A percentile compares a stretch with the other conserved stretches of the same genome.
Evolutionary conservation across 1,139 yeast genomes (phyloP).

Genomic region (Taphrina communis): DNA sequence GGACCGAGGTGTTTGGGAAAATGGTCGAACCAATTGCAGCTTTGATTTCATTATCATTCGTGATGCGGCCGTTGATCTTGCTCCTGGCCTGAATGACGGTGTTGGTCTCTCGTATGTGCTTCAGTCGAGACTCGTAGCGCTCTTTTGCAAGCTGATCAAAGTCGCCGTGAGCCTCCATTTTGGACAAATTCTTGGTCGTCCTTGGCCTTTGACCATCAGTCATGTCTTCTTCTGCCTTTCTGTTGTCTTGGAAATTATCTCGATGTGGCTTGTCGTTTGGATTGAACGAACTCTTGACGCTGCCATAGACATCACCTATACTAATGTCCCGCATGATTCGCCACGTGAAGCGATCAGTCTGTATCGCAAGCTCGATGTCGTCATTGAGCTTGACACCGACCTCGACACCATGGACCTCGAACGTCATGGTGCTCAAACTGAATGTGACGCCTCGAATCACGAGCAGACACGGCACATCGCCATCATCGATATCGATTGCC

Average conservation of each 20-base stretch:
- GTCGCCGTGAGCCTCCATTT: slow-evolving; percentile 1
- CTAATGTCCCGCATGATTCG: slow-evolving; percentile 22
- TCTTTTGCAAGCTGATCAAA: slow-evolving; percentile 16
- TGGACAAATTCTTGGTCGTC: slow-evolving; percentile 7
- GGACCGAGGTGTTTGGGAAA: slow-evolving; percentile 21
- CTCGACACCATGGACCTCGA: slow-evolving; percentile 35
- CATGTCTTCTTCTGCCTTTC: slow-evolving; percentile 13
- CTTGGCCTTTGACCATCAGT: slow-evolving; percentile 21
- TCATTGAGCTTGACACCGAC: slow-evolving; percentile 38
- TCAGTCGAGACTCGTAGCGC: slow-evolving; percentile 10
- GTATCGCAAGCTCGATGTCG: slow-evolving; percentile 35
- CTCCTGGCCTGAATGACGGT: slow-evolving; percentile 13
- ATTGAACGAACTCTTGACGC: slow-evolving; percentile 30
- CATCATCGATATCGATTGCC: slow-evolving; percentile 33
- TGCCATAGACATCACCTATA: slow-evolving; percentile 31
- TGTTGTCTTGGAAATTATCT: slow-evolving; percentile 10
- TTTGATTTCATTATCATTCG: slow-evolving; percentile 18
- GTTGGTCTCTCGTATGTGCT: slow-evolving; percentile 10
- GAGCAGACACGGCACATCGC: slow-evolving; percentile 37
- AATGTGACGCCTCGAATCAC: slow-evolving; percentile 32
- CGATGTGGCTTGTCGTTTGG: slow-evolving; percentile 2
- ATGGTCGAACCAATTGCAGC: slow-evolving; percentile 31
- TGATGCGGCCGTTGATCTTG: neutral
- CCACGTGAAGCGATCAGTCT: slow-evolving; percentile 33
- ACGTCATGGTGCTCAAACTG: slow-evolving; percentile 22